Percentiles rank a stretch among this genome's conserved stretches.
phyloP scores from a whole-genome alignment of 2,329 filamentous ascomycete genomes.

The Trichoderma gracile region DNA sequence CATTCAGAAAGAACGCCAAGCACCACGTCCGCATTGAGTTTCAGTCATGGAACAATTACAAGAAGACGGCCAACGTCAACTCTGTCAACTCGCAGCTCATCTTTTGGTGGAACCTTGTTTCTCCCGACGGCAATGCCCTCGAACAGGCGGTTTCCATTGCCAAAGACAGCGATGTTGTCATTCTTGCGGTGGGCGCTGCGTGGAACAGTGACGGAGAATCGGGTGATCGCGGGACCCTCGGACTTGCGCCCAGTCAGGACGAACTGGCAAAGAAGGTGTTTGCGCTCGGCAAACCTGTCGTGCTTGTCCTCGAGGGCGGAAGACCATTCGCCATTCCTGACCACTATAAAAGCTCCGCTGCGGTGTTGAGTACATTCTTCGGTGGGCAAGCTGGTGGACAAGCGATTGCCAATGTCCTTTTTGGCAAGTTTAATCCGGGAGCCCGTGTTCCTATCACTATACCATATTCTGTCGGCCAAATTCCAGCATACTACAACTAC shows the following conservation, averaged over 20 bases:
- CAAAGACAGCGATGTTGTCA: conserved; percentile 20
- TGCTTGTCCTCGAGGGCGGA: conserved; percentile 20
- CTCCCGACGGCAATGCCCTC: conserved; percentile 2
- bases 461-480: conserved; percentile 13
- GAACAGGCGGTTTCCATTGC: conserved; percentile 19
- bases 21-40: conserved; percentile 21
- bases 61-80: conserved; percentile 25
- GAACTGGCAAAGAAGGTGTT: conserved; percentile 15
- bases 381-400: conserved; percentile 22
- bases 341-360: conserved; percentile 10
- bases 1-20: conserved; percentile 7
- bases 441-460: conserved; percentile 18
- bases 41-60: conserved; percentile 23
- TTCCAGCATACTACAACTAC: conserved; percentile 23
- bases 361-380: conserved; percentile 18
- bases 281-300: conserved; percentile 18
- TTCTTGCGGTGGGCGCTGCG: conserved; percentile 16
- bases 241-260: conserved; percentile 22
- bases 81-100: conserved; percentile 25
- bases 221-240: conserved; percentile 6
- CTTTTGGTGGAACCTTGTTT: conserved; percentile 25
- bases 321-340: conserved; percentile 23
- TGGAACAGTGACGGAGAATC: conserved; percentile 23
- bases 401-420: conserved; percentile 21
- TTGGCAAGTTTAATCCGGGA: conserved; percentile 22